phyloP scores from a whole-genome alignment of 116 monocot species.

The Dioscorea cayenensis region DNA sequence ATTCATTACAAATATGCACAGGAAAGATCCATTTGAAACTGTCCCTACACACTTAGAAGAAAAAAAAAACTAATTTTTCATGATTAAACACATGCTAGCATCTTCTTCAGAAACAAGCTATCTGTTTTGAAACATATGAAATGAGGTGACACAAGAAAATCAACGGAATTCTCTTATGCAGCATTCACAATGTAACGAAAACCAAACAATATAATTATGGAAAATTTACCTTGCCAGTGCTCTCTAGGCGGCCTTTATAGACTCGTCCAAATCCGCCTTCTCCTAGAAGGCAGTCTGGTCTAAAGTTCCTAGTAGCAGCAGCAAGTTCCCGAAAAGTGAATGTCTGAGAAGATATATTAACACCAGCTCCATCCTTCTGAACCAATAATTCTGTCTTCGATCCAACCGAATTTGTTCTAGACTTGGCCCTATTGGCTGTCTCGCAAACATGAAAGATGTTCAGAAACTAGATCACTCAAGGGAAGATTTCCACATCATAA shows the following conservation, averaged over 20 bases:
- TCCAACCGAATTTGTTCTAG: not conserved
- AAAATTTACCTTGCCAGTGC: slow-evolving; percentile 48
- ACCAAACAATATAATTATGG: not conserved
- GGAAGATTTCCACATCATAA: too few species aligned
- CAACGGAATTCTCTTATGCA: not conserved
- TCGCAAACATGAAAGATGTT: not conserved
- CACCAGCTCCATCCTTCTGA: slow-evolving; percentile 7
- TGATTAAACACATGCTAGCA: not conserved
- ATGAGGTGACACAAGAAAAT: not conserved
- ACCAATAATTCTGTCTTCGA: slow-evolving; percentile 12
- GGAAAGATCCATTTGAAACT: not conserved
- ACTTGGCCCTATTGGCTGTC: not conserved
- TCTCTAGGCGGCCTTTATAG: slow-evolving; percentile 58
- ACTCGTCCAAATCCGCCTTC: slow-evolving; percentile 78
- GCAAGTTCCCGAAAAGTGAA: slow-evolving; percentile 60
- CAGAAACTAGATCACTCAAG: too few species aligned
- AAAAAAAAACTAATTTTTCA: not conserved
- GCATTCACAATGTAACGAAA: not conserved
- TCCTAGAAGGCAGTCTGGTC: slow-evolving; percentile 55
- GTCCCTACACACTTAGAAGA: not conserved
- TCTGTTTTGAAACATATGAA: not conserved
- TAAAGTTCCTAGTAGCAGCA: slow-evolving; percentile 55
- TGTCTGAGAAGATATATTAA: slow-evolving; percentile 11
- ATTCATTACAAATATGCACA: not conserved
- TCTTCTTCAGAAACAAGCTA: too few species aligned